Percentiles rank a stretch among this genome's conserved stretches.
phyloP scores from a whole-genome alignment of 169 alveolate genomes.

The Plasmodium gallinaceum region DNA sequence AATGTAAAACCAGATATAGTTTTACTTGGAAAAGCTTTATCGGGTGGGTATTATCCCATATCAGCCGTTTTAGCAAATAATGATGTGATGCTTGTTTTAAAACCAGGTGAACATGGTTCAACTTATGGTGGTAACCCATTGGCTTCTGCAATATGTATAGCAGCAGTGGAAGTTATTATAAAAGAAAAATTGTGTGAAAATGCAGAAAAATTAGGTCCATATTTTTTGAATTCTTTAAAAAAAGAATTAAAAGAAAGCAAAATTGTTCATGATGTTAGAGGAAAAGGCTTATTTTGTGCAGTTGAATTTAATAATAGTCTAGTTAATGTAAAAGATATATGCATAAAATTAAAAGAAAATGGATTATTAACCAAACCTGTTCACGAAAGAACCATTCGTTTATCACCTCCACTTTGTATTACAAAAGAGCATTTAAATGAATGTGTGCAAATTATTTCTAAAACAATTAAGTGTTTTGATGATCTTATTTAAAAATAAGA shows the following conservation, averaged over 20 bases:
- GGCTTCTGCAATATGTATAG: slow-evolving; percentile 91
- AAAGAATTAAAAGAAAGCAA: slow-evolving; percentile 49
- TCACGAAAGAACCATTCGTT: slow-evolving; percentile 90
- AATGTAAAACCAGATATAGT: slow-evolving; percentile 92
- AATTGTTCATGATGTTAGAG: slow-evolving; percentile 66
- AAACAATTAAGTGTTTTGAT: slow-evolving; percentile 78
- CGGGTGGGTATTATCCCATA: slow-evolving; percentile 95
- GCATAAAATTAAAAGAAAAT: slow-evolving; percentile 84
- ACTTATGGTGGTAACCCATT: slow-evolving; percentile 93
- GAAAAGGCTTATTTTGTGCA: slow-evolving; percentile 93
- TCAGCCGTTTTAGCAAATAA: slow-evolving; percentile 91
- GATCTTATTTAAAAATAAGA: background rate
- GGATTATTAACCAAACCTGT: slow-evolving; percentile 93
- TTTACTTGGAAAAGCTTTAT: slow-evolving; percentile 92
- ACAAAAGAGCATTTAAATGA: slow-evolving; percentile 86
- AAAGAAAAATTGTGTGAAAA: slow-evolving; percentile 92
- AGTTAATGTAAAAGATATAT: slow-evolving; percentile 69
- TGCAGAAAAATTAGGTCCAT: slow-evolving; percentile 85
- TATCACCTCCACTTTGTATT: slow-evolving; percentile 94
- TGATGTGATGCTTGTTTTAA: slow-evolving; percentile 90
- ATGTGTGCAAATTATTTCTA: slow-evolving; percentile 83
- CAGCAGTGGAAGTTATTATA: slow-evolving; percentile 88
- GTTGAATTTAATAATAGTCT: slow-evolving; percentile 86
- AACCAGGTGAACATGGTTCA: slow-evolving; percentile 96
- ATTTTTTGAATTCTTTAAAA: slow-evolving; percentile 80